phyloP scores from a whole-genome alignment of 208 protist species.

The Trypanosoma lewisi region DNA sequence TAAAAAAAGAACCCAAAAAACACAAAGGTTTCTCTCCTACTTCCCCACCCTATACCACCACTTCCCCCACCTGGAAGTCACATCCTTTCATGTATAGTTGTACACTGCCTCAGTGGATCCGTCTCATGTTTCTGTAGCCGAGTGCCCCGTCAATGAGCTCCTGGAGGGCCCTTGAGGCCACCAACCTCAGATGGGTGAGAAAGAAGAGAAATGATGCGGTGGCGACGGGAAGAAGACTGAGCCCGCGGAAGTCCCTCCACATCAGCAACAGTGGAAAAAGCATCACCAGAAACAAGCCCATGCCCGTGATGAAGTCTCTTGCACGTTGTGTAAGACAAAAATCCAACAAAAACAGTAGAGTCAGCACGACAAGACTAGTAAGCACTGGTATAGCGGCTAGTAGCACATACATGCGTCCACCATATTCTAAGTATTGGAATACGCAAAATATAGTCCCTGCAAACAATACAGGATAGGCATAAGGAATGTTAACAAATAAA shows the following conservation, averaged over 20 bases:
- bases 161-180: constrained; percentile 36
- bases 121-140: background rate
- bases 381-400: constrained; percentile 56
- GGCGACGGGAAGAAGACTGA: constrained; percentile 53
- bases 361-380: constrained; percentile 51
- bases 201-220: constrained; percentile 57
- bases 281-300: constrained; percentile 48
- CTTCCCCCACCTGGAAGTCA: no score
- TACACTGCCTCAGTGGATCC: background rate
- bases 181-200: constrained; percentile 44
- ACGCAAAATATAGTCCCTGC: constrained; percentile 59
- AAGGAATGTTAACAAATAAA: constrained; percentile 63
- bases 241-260: constrained; percentile 57
- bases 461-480: constrained; percentile 65
- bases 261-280: constrained; percentile 68
- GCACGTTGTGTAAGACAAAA: constrained; percentile 43
- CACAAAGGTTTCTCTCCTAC: constrained; percentile 8
- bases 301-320: constrained; percentile 55
- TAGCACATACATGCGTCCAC: constrained; percentile 56
- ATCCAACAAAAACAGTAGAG: constrained; percentile 64
- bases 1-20: background rate
- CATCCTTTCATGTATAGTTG: constrained; percentile 6
- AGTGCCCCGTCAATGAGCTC: constrained; percentile 38
- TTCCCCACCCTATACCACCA: no score
- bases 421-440: constrained; percentile 66